phyloP scores from a whole-genome alignment of 225 moss, liverwort and hornwort genomes.

The Climacium dendroides region DNA sequence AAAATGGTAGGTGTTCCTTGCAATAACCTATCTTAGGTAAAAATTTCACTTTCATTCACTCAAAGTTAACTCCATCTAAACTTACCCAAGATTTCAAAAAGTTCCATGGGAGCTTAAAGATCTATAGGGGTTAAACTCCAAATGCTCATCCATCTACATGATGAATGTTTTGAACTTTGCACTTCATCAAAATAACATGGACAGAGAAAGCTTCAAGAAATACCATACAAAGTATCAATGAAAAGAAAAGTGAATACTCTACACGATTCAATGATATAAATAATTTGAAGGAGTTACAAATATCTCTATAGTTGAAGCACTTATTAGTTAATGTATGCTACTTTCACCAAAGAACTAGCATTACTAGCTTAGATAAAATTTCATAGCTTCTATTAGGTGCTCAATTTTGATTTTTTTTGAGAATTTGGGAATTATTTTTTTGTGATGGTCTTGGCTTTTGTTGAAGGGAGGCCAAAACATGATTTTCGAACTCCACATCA shows the following conservation, averaged over 20 bases:
- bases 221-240: neutral
- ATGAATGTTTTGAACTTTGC: neutral
- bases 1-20: too few relatives aligned
- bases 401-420: neutral
- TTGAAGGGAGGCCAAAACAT: neutral
- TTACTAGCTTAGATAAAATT: neutral
- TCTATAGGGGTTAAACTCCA: neutral
- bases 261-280: neutral
- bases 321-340: neutral
- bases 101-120: too few relatives aligned
- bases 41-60: neutral
- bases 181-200: neutral
- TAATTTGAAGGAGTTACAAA: neutral
- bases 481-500: neutral
- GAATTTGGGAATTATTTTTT: neutral
- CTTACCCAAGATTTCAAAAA: neutral
- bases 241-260: neutral
- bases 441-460: neutral
- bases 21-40: too few relatives aligned
- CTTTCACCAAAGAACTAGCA: neutral
- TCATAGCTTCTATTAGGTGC: fast-evolving
- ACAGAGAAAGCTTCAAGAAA: neutral
- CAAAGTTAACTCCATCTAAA: neutral
- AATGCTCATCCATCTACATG: neutral
- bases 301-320: neutral